Evolutionary conservation across 1,139 yeast genomes (phyloP), one percentile per base, ranked within the genome.

Genomic region (Insectozyma bohioensis): DNA sequence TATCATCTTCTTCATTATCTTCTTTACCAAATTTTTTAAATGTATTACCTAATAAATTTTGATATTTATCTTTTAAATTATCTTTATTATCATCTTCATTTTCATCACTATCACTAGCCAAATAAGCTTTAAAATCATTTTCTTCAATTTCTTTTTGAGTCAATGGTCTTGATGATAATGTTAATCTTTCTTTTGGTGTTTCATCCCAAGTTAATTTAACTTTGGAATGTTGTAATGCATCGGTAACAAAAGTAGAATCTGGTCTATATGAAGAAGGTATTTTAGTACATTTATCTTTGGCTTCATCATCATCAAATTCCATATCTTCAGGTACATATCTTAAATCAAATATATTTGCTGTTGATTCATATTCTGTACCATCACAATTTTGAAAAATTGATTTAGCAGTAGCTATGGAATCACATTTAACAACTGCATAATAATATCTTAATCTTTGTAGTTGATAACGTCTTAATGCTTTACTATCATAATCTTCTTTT

Each of bases 141-240:
- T 90, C 97, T 46, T 92, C 97, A 32, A 90, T 72, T 53, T 94
- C 98, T 55, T 84, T 81, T 52, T 86, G 95, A 30, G 88, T 79
- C 52, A 94, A 90, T 11, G 90, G 88, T 47, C 82, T 78, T 12
- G 85, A 74, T 1, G 96, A 78, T 35, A 90, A 59, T 37, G 85
- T 80, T n/a, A 79, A 59, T 54, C 98, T 76, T 51, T 88, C 97
- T 40, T 79, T 82, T 4, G 98, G 98, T 0, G 97, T 94, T 60
- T 92, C 97, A 58, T 94, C 99, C 97, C 97, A 90, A 0, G 97
- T 88, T 43, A 90, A 70, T 53, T 86, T 86, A 30, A 90, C 97
- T 51, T 87, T 88, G 10, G 96, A 87, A 54, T 87, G 95, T 53
- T 88, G 95, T 39, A 90, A 70, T 0, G 97, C 97, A 58, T 86